Evolutionary conservation across 306 rosid genomes (phyloP).

Genomic region (Biancaea sappan): DNA sequence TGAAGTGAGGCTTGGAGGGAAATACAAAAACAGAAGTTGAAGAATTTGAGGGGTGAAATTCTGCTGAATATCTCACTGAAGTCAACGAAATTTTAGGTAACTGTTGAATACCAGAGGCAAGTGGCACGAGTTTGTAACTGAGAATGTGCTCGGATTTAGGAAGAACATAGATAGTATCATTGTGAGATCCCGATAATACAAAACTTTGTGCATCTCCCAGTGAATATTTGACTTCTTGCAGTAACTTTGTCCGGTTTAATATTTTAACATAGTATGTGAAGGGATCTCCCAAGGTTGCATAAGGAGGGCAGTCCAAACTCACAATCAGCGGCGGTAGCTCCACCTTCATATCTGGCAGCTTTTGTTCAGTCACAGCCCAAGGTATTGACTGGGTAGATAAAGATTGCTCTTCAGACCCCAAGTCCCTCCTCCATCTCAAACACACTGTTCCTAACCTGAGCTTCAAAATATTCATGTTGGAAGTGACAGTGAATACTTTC

Average conservation of each 20-base stretch:
- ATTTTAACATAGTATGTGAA: conserved; percentile 74
- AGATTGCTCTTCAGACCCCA: conserved; percentile 51
- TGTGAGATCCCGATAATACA: conserved; percentile 83
- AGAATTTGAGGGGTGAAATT: conserved; percentile 66
- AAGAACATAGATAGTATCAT: conserved; percentile 72
- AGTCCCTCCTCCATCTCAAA: conserved; percentile 81
- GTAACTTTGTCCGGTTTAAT: conserved; percentile 70
- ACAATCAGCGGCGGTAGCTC: conserved; percentile 78
- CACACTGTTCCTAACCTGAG: conserved; percentile 67
- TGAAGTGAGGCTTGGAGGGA: conserved; percentile 81
- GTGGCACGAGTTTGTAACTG: conserved; percentile 89
- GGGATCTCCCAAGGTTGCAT: conserved; percentile 81
- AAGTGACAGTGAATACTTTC: conserved; percentile 71
- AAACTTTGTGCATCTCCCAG: conserved; percentile 84
- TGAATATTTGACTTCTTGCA: conserved; percentile 81
- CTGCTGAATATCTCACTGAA: conserved; percentile 76
- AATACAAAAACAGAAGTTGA: conserved; percentile 65
- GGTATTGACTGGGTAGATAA: conserved; percentile 32
- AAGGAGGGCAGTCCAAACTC: conserved; percentile 89
- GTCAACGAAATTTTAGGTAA: conserved; percentile 77
- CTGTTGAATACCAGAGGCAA: conserved; percentile 77
- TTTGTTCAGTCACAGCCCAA: conserved; percentile 64
- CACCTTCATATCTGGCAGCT: conserved; percentile 66
- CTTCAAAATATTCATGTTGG: conserved; percentile 54
- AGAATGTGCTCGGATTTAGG: conserved; percentile 79